Evolutionary conservation across 768 basidiomycete species (phyloP).

Genomic region (Favolaschia claudopus): DNA sequence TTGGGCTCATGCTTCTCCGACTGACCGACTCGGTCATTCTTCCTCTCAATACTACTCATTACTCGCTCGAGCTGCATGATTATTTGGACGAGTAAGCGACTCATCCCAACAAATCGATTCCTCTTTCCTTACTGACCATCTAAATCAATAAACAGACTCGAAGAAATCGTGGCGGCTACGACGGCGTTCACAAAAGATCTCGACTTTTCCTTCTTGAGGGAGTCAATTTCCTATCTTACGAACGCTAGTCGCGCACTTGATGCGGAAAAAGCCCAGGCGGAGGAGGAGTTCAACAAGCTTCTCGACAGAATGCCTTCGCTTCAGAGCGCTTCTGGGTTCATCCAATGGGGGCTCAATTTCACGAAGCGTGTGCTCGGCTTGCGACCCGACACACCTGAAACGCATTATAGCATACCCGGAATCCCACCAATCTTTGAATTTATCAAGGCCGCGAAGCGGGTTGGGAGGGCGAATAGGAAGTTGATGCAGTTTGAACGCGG

Average conservation of each 20-base stretch:
- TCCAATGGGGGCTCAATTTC: too few relatives aligned
- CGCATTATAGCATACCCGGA: conserved; percentile 19
- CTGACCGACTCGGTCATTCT: conserved; percentile 69
- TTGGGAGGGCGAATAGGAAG: conserved; percentile 70
- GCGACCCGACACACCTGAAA: conserved; percentile 1
- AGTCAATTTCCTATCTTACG: conserved; percentile 56
- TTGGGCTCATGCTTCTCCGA: conserved; percentile 69
- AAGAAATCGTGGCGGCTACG: conserved; percentile 34
- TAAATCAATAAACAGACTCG: conserved; percentile 23
- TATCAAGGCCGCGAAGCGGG: conserved; percentile 65
- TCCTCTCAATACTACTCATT: conserved; percentile 84
- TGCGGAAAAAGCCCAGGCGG: conserved; percentile 62
- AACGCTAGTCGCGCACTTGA: conserved; percentile 63
- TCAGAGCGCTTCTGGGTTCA: conserved; percentile 34
- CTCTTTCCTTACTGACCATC: too few relatives aligned
- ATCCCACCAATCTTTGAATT: conserved; percentile 51
- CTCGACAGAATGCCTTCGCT: conserved; percentile 44
- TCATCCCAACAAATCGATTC: too few relatives aligned
- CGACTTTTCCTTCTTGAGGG: conserved; percentile 53
- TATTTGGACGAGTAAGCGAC: conserved; percentile 72
- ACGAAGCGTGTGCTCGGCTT: conserved; percentile 50
- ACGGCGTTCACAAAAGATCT: conserved; percentile 32
- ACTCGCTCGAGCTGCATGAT: conserved; percentile 65
- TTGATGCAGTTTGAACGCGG: conserved; percentile 76
- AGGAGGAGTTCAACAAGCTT: conserved; percentile 57